Evolutionary conservation across 768 basidiomycete species (phyloP).

Genomic region (Leccinum incarnatum): DNA sequence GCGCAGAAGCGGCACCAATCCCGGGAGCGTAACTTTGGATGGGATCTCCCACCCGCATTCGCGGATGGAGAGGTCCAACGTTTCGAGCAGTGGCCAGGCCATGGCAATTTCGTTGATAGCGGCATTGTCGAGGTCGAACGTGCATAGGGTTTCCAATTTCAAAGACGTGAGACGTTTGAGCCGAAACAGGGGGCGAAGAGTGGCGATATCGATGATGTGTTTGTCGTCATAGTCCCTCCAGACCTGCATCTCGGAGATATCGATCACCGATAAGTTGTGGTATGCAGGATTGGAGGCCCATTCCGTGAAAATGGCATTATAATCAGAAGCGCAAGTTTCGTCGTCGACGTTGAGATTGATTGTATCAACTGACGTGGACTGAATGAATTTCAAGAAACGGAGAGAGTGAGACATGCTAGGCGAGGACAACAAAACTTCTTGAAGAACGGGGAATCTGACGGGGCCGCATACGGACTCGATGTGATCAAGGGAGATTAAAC

Average conservation of each 20-base stretch:
- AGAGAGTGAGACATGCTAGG: slow-evolving; percentile 23
- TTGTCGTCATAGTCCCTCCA: slow-evolving; percentile 31
- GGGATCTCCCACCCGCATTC: slow-evolving; percentile 33
- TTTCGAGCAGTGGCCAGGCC: slow-evolving; percentile 30
- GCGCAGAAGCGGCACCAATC: slow-evolving; percentile 21
- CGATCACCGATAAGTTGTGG: slow-evolving; percentile 24
- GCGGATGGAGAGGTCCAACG: slow-evolving; percentile 26
- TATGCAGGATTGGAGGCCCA: slow-evolving; percentile 26
- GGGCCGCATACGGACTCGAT: slow-evolving; percentile 16
- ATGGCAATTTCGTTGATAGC: slow-evolving; percentile 24
- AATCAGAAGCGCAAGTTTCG: slow-evolving; percentile 27
- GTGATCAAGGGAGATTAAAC: slow-evolving; percentile 21
- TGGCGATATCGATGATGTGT: slow-evolving; percentile 26
- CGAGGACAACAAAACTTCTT: slow-evolving; percentile 22
- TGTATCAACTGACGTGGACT: slow-evolving; percentile 28
- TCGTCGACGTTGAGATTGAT: slow-evolving; percentile 33
- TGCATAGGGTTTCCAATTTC: slow-evolving; percentile 30
- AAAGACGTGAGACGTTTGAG: slow-evolving; percentile 21
- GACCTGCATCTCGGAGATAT: slow-evolving; percentile 31
- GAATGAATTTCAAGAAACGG: slow-evolving; percentile 26
- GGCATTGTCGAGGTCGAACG: slow-evolving; percentile 23
- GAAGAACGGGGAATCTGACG: slow-evolving; percentile 21
- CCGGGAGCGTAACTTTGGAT: slow-evolving; percentile 25
- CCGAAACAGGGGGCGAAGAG: slow-evolving; percentile 25
- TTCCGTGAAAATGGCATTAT: slow-evolving; percentile 19